Percentiles rank a stretch among this genome's conserved stretches.
Evolutionary conservation across 148 eudicot genomes (phyloP).

Genomic region (Dianthus caryophyllus): DNA sequence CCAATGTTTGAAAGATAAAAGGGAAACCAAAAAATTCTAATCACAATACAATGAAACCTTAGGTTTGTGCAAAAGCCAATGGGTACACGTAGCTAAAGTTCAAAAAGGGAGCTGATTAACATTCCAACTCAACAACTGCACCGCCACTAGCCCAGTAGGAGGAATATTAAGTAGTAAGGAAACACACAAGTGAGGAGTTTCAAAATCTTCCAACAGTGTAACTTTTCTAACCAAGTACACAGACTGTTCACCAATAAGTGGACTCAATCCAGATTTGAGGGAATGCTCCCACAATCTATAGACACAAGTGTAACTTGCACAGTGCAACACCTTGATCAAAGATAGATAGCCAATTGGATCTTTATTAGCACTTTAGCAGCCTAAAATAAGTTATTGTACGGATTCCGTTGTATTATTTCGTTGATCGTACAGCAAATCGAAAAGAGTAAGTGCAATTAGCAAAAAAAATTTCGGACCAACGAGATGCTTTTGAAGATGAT

Average conservation of each 20-base stretch:
- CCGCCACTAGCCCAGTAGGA: not conserved
- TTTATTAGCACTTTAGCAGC: not conserved
- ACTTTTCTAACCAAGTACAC: too few species aligned
- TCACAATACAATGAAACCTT: conserved; percentile 2
- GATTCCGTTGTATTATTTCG: not conserved
- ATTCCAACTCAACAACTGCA: not conserved
- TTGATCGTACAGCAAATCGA: not conserved
- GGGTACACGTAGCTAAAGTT: not conserved
- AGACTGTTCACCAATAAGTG: not conserved
- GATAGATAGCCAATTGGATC: not conserved
- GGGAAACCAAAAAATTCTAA: not conserved
- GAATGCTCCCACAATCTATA: not conserved
- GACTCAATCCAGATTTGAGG: not conserved
- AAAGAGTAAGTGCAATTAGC: not conserved
- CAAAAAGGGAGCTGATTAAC: not conserved
- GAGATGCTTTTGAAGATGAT: conserved; percentile 2
- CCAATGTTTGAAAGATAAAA: not conserved
- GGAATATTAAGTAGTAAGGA: not conserved
- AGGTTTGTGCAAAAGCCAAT: conserved; percentile 2
- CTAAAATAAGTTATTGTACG: not conserved
- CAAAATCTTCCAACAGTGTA: not conserved
- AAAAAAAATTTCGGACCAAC: not conserved
- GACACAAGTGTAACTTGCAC: not conserved
- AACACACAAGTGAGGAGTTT: not conserved
- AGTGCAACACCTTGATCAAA: not conserved